Base-by-base conservation (phyloP, 2,329 filamentous ascomycete species). In the Paraphaeosphaeria sporulosa region DNA sequence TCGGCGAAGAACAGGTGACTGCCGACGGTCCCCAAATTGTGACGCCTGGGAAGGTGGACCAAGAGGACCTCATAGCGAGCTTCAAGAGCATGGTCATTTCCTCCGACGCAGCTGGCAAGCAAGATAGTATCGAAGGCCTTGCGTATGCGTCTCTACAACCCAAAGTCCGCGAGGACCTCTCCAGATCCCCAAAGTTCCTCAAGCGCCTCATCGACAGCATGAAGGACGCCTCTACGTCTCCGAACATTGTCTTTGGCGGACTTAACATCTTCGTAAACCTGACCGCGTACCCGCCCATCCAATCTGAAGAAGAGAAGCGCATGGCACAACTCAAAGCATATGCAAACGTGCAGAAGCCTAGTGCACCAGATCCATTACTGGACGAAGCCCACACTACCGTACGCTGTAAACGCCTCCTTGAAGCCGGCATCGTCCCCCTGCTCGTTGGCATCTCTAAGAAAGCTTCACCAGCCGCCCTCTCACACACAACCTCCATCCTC, bases 271-370 rank as follows among this genome's bases (percentile, higher is more conserved):
- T 98, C 65, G 83, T 88, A 57, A 97, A 98, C 72, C 81, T 99
- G 54, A 96, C 93, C 15, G 84, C 86, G 32, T 98, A 96, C 74
- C 85, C 87, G 43, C 93, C 93, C 7, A 82, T 83, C 8, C 83
- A 94, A 43, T 90, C 92, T 0, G 94, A 97, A 64, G 95, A 99
- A 77, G 90, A 97, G 71, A 95, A 94, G 80, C 93, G 92, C 72
- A 92, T 99, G 81, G 87, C 87, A 6, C 92, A 99, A 75, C 85
- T 99, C 47, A 97, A 96, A 81, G 92, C 93, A 2, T 99, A 98
- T 71, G 95, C 95, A 15, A 92, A 96, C 73, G 91, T 93, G 0
- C 89, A 89, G 5, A 93, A 92, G 71, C 78, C 81, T 1, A 74
- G 83, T 0, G 80, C 84, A 2, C 82, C 85, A 0, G 87, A 94